These are phyloP conservation scores for Ophiosphaerella korrae DNA, from an alignment of 2,329 filamentous ascomycete genomes.

Conservation along the genomic window DNA sequence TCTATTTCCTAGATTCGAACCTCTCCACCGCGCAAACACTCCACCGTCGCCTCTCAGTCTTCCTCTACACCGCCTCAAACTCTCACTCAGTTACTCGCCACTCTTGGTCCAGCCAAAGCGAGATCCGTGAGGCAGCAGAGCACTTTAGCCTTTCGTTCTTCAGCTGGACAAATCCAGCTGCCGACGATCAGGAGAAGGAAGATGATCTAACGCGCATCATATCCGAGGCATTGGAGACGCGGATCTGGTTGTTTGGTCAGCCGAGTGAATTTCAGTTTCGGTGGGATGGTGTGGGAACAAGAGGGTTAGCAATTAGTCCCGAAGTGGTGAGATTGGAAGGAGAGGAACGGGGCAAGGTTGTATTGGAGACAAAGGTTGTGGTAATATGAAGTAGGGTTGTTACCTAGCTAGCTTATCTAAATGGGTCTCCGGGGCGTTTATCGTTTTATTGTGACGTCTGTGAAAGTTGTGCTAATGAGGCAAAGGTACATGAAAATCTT, in stretches of 20 bases:
- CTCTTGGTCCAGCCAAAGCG: slow-evolving; percentile 15
- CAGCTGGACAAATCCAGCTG: slow-evolving; percentile 39
- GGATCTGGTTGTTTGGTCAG: slow-evolving; percentile 39
- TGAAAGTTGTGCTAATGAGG: no score
- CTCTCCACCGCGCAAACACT: slow-evolving; percentile 25
- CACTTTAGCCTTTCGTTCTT: slow-evolving; percentile 44
- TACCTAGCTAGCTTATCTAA: neutral
- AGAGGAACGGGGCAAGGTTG: neutral
- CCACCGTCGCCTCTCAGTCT: slow-evolving; percentile 34
- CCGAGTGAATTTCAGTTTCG: slow-evolving; percentile 29
- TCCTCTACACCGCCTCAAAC: slow-evolving; percentile 28
- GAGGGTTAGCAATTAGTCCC: slow-evolving; percentile 31
- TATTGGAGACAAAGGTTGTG: slow-evolving; percentile 15
- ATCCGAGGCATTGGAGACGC: slow-evolving; percentile 28
- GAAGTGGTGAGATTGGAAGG: slow-evolving; percentile 20
- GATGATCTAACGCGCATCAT: slow-evolving; percentile 34
- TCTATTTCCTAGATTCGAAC: slow-evolving; percentile 6
- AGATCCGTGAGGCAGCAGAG: slow-evolving; percentile 41
- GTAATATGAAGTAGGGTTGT: slow-evolving; percentile 1
- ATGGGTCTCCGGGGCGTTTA: no score
- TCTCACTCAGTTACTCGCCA: neutral
- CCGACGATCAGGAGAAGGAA: slow-evolving; percentile 35
- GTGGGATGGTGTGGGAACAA: slow-evolving; percentile 31
- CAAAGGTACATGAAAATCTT: no score
- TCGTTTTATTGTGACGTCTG: no score